Percentiles rank a stretch among this genome's conserved stretches.
Conservation (phyloP, 2,329 filamentous ascomycete genomes). For the Talaromyces marneffei region DNA sequence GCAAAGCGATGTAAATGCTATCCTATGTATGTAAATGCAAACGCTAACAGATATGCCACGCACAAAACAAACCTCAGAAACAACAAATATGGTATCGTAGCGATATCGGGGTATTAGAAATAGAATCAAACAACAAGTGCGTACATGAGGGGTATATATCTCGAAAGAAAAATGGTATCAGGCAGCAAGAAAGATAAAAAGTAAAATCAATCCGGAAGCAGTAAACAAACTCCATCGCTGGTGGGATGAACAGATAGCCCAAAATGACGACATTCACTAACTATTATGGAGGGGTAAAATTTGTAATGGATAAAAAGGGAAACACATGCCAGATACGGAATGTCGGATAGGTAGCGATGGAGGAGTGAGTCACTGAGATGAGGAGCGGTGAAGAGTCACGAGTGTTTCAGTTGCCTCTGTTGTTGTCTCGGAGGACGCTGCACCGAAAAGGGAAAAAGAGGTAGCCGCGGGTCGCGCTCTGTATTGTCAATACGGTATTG, state of each 20-base stretch:
- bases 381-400: background rate
- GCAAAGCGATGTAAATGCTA: background rate
- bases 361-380: constrained; percentile 1
- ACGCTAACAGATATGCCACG: background rate
- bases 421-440: background rate
- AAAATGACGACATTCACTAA: background rate
- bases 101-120: constrained; percentile 6
- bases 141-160: constrained; percentile 12
- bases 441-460: background rate
- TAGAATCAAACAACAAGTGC: background rate
- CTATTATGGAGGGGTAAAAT: background rate
- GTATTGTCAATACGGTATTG: constrained; percentile 3
- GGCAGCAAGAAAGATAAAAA: background rate
- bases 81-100: constrained; percentile 6
- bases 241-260: background rate
- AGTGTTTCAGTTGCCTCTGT: background rate
- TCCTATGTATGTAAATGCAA: background rate
- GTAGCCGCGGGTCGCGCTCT: constrained; percentile 3
- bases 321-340: constrained; percentile 3
- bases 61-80: background rate
- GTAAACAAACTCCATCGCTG: background rate
- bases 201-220: no score
- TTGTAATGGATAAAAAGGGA: background rate
- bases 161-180: background rate
- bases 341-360: background rate